A percentile compares a stretch with the other conserved stretches of the same genome.
Evolutionary conservation across 2,329 filamentous ascomycete species (phyloP).

Genomic region (Aspergillus versicolor): DNA sequence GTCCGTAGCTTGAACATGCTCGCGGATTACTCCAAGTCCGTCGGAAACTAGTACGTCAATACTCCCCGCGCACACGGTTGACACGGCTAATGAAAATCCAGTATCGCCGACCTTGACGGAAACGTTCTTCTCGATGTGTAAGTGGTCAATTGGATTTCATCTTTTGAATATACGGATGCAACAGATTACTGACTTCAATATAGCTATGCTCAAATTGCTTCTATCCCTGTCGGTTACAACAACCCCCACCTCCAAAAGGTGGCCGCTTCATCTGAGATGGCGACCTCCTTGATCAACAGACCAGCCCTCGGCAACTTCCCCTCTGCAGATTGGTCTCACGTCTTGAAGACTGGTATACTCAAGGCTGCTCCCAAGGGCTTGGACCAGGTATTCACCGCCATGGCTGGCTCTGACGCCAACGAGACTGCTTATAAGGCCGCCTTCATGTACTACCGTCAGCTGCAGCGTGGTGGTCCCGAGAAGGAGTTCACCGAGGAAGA

Average conservation of each 20-base stretch:
- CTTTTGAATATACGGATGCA: not conserved
- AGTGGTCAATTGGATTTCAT: conserved; percentile 17
- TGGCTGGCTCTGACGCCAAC: conserved; percentile 88
- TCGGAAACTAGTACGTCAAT: conserved; percentile 69
- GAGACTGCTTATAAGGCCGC: conserved; percentile 94
- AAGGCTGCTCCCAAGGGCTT: conserved; percentile 79
- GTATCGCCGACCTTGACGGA: conserved; percentile 51
- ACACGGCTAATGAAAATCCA: conserved; percentile 23
- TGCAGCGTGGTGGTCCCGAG: conserved; percentile 72
- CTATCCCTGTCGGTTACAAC: conserved; percentile 90
- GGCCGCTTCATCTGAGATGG: conserved; percentile 75
- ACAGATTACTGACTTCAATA: conserved; percentile 5
- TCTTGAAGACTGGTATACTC: conserved; percentile 77
- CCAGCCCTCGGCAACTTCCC: conserved; percentile 91
- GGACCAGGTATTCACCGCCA: conserved; percentile 86
- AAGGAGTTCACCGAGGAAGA: conserved; percentile 81
- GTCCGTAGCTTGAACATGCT: conserved; percentile 83
- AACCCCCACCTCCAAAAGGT: conserved; percentile 72
- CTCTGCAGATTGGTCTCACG: conserved; percentile 75
- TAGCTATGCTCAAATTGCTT: conserved; percentile 87
- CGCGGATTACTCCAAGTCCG: conserved; percentile 69
- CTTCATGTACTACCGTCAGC: conserved; percentile 86
- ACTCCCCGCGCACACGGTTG: not conserved
- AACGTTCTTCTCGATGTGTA: conserved; percentile 54
- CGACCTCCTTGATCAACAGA: conserved; percentile 77